A percentile compares a stretch with the other conserved stretches of the same genome.
Conservation (phyloP, 805 yeast species). For the Lipomyces kockii region DNA sequence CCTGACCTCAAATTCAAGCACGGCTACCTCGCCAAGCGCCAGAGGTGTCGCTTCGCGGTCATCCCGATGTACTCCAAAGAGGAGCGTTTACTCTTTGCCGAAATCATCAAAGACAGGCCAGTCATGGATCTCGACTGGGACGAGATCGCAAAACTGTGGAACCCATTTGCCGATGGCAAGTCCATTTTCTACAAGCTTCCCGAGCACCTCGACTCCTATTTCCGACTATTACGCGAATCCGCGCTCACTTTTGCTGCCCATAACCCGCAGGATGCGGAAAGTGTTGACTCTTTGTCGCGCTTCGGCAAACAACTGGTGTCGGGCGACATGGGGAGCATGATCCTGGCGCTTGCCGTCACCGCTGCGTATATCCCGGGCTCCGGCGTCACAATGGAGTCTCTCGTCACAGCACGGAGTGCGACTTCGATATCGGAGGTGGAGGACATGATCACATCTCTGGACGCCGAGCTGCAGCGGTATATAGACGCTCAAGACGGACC, state of each 20-base stretch:
- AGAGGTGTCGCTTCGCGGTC: constrained; percentile 29
- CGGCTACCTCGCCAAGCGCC: constrained; percentile 31
- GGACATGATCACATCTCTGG: constrained; percentile 11
- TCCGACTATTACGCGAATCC: constrained; percentile 15
- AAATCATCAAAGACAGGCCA: constrained; percentile 14
- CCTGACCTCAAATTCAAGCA: constrained; percentile 25
- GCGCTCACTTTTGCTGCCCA: constrained; percentile 9
- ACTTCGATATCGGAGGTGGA: constrained; percentile 4
- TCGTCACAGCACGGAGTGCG: constrained; percentile 19
- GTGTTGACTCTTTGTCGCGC: not conserved
- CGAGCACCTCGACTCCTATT: constrained; percentile 25
- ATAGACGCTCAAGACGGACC: constrained; percentile 8
- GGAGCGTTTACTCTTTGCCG: constrained; percentile 30
- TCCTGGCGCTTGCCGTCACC: constrained; percentile 25
- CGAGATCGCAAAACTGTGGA: constrained; percentile 22
- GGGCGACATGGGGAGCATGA: constrained; percentile 14
- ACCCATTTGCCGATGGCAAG: constrained; percentile 27
- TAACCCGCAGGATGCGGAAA: not conserved
- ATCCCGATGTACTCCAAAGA: constrained; percentile 33
- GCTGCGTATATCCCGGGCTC: constrained; percentile 26
- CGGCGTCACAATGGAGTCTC: constrained; percentile 15
- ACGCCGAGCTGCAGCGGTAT: constrained; percentile 10
- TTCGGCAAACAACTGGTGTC: constrained; percentile 3
- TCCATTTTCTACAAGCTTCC: constrained; percentile 29
- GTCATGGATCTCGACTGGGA: constrained; percentile 12